phyloP scores from a whole-genome alignment of 2,329 filamentous ascomycete genomes.

The Botrytis squamosa region DNA sequence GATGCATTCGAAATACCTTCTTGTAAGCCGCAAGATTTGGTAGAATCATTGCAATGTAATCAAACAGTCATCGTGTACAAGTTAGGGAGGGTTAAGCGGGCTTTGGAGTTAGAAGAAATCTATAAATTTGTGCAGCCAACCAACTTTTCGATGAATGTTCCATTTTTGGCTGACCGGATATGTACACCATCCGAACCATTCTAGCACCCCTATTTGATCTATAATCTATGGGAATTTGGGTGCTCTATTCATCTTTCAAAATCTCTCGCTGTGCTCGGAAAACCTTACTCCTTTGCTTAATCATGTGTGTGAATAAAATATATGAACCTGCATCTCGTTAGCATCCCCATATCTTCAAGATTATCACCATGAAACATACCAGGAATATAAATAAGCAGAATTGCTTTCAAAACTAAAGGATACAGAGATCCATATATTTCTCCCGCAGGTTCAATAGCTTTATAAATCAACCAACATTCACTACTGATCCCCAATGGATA shows the following conservation, averaged over 20 bases:
- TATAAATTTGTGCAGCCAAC: neutral
- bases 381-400: constrained; percentile 76
- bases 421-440: constrained; percentile 48
- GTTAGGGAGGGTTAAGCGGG: neutral
- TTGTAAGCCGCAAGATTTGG: neutral
- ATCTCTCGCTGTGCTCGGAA: constrained; percentile 55
- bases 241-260: constrained; percentile 41
- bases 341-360: neutral
- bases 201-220: neutral
- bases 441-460: constrained; percentile 61
- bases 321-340: constrained; percentile 53
- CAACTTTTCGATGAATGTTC: neutral
- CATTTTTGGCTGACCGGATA: neutral
- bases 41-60: neutral
- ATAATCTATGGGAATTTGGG: neutral
- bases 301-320: constrained; percentile 91
- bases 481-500: constrained; percentile 90
- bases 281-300: constrained; percentile 81
- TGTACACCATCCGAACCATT: neutral
- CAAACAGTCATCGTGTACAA: no score
- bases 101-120: neutral
- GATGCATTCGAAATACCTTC: neutral
- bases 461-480: constrained; percentile 79
- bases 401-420: constrained; percentile 59
- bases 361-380: constrained; percentile 51